These are phyloP conservation scores for Psilocybe mexicana DNA, from an alignment of 1,284 basidiomycete species.

Conservation along the genomic window DNA sequence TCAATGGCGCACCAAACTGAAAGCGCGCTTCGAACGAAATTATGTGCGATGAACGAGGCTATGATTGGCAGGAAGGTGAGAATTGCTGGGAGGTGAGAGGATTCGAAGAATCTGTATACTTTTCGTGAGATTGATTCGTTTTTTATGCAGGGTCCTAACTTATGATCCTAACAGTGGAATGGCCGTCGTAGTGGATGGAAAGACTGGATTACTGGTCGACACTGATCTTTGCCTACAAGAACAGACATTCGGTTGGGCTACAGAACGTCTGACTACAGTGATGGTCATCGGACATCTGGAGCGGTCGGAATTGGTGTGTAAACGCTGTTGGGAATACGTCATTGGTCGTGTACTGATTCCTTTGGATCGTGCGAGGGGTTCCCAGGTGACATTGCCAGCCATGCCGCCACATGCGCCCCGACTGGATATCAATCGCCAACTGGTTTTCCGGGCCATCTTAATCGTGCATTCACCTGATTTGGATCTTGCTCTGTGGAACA, in stretches of 20 bases:
- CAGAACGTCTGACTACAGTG: constrained; percentile 49
- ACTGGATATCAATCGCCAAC: constrained; percentile 13
- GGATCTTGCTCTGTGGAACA: constrained; percentile 47
- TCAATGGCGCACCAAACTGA: constrained; percentile 29
- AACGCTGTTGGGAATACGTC: constrained; percentile 7
- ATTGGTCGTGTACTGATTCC: constrained; percentile 7
- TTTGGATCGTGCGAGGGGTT: constrained; percentile 3
- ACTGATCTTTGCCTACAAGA: constrained; percentile 48
- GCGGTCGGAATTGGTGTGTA: constrained; percentile 37
- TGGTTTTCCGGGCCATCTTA: constrained; percentile 53
- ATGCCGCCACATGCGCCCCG: constrained; percentile 37
- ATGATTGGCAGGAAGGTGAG: constrained; percentile 25
- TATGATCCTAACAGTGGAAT: constrained; percentile 49
- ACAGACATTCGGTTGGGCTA: constrained; percentile 44
- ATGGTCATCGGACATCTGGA: constrained; percentile 61
- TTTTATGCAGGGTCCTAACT: constrained; percentile 44
- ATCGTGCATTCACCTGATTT: constrained; percentile 47
- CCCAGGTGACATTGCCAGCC: constrained; percentile 39
- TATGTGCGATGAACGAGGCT: constrained; percentile 17
- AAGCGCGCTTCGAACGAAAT: constrained; percentile 19
- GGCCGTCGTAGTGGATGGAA: constrained; percentile 47
- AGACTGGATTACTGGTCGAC: constrained; percentile 52
- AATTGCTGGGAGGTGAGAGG: constrained; percentile 25
- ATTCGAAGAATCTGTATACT: neutral
- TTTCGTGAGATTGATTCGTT: neutral